phyloP scores from a whole-genome alignment of 2,329 filamentous ascomycete genomes.

The Aspergillus texensis region DNA sequence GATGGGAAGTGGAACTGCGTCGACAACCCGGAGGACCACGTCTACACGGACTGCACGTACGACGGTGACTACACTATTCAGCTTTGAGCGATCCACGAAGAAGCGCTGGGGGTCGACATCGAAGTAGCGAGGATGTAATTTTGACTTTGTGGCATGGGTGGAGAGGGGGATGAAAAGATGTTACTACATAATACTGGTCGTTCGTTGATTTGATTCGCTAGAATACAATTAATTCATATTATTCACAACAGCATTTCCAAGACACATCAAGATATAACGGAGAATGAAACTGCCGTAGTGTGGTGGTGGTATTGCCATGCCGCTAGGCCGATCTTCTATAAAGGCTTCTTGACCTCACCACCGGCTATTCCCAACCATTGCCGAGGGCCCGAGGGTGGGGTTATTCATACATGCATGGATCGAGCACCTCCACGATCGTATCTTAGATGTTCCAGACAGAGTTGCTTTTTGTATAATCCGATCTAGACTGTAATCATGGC shows the following conservation, averaged over 20 bases:
- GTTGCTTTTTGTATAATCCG: not conserved
- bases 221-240: not conserved
- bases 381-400: not conserved
- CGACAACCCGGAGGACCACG: not conserved
- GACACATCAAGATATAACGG: no score
- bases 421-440: not conserved
- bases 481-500: not conserved
- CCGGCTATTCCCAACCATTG: not conserved
- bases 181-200: not conserved
- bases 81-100: not conserved
- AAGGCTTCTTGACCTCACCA: not conserved
- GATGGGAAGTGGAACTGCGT: not conserved
- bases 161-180: not conserved
- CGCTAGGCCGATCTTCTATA: no score
- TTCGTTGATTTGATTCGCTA: not conserved
- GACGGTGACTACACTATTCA: not conserved
- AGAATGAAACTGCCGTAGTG: no score
- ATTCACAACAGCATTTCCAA: no score
- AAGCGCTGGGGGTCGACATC: no score
- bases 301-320: no score
- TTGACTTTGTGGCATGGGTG: not conserved
- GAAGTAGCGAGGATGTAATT: not conserved
- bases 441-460: not conserved
- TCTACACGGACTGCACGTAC: not conserved
- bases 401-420: not conserved